Conservation (phyloP, 1,284 basidiomycete genomes). For the Neonothopanus nambi region DNA sequence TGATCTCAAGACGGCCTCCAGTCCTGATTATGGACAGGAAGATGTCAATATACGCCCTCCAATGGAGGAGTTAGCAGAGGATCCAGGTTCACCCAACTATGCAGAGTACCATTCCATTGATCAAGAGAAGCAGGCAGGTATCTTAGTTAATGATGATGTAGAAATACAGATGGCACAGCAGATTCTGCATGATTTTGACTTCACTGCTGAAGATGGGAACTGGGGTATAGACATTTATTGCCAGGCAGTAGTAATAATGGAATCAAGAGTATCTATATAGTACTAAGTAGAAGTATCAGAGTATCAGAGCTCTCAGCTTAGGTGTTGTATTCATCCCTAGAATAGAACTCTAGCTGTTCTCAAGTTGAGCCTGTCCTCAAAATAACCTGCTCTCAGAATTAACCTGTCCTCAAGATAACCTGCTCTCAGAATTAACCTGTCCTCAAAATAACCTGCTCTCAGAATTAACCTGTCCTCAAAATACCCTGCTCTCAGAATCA, state of each 20-base stretch:
- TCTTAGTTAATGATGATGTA: conserved; percentile 15
- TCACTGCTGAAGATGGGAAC: conserved; percentile 13
- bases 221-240: conserved; percentile 17
- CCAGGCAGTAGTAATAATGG: conserved; percentile 8
- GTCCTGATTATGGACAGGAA: conserved; percentile 10
- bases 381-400: no score
- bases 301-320: not conserved
- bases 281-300: not conserved
- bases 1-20: not conserved
- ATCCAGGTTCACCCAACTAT: not conserved
- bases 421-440: no score
- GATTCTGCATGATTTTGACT: conserved; percentile 13
- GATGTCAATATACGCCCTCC: not conserved
- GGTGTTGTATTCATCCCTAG: not conserved
- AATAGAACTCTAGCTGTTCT: no score
- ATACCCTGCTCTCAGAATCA: not conserved
- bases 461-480: no score
- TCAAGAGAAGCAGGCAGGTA: conserved; percentile 8
- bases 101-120: not conserved
- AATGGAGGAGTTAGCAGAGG: not conserved
- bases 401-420: no score
- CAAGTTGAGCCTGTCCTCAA: not conserved
- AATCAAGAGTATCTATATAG: no score
- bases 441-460: no score
- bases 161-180: conserved; percentile 8